phyloP scores from a whole-genome alignment of 805 yeast genomes.

The Pichia insulana region DNA sequence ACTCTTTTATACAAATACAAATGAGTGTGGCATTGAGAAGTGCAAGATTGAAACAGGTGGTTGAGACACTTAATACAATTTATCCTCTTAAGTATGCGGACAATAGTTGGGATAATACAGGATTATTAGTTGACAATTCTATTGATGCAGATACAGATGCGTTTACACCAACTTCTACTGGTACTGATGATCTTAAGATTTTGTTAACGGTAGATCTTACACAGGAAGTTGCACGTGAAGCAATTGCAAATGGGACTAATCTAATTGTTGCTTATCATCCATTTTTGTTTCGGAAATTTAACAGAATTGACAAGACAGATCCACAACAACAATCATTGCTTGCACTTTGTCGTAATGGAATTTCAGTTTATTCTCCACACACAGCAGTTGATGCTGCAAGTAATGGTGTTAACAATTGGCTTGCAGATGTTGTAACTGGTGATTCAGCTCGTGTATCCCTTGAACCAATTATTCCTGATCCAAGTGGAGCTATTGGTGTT shows the following conservation, averaged over 20 bases:
- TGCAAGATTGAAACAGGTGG: not conserved
- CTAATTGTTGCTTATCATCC: conserved; percentile 88
- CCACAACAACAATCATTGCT: conserved; percentile 69
- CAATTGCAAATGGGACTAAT: conserved; percentile 44
- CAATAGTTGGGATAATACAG: conserved; percentile 91
- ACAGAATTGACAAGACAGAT: conserved; percentile 50
- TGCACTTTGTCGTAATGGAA: conserved; percentile 62
- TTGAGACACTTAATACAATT: conserved; percentile 33
- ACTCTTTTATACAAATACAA: too few species aligned
- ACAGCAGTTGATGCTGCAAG: conserved; percentile 90
- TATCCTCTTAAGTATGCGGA: conserved; percentile 83
- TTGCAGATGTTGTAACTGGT: conserved; percentile 47
- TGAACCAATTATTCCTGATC: conserved; percentile 38
- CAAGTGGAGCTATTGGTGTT: conserved; percentile 36
- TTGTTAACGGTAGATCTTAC: conserved; percentile 83
- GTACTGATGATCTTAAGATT: conserved; percentile 25
- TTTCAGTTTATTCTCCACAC: conserved; percentile 91
- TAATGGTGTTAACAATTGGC: conserved; percentile 94
- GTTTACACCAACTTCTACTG: conserved; percentile 29
- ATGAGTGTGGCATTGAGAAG: not conserved
- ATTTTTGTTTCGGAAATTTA: conserved; percentile 83
- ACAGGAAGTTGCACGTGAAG: conserved; percentile 76
- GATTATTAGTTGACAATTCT: conserved; percentile 70
- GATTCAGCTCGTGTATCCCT: conserved; percentile 12
- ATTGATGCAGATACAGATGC: conserved; percentile 12